Evolutionary conservation across 495 filamentous ascomycete species (phyloP), one percentile per base, ranked within the genome.

Genomic region (Neurospora hispaniola): DNA sequence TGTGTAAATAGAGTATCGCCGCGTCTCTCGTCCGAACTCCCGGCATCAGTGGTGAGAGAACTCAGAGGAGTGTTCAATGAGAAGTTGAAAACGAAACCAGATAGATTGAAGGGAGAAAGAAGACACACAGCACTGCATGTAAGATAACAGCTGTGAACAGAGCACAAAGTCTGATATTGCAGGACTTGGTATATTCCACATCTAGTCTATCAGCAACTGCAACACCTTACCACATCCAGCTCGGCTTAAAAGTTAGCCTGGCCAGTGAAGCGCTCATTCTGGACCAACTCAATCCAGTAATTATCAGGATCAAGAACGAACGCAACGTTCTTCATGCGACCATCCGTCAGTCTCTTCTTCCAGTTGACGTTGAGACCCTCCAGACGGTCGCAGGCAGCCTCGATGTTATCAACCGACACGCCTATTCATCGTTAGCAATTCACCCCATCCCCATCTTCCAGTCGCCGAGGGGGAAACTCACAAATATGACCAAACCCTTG

Each of bases 401-500:
- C 89, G 42, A 99, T 81, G 77, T 96, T 90, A 77, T 99, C 96
- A 14, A 97, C 95, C n/a, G 90, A 89, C 70, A 99, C 84, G 78
- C 90, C 91, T 90, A 69, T 35, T 27, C 73, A 66, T 72, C 66
- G 71, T 84, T 69, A 85, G 79, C 70, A 70, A 23, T 39, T 2
- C 5, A 62, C 27, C 48, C 20, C 48, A 3, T 31, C 10, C 46
- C 43, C 43, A 46, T 20, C n/a, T 27, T 16, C 23, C 12, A 14
- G 35, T 6, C 35, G 14, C 7, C 39, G 39, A 27, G n/a, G 8
- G 2, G 11, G 3, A 38, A 38, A 84, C 89, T 83, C 80, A 91
- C 92, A 93, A 73, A 96, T 93, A 78, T 96, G 93, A 1, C 95
- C 95, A 76, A 97, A 99, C 39, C 96, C 96, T 80, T 98, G 93